A percentile compares a stretch with the other conserved stretches of the same genome.
These are phyloP conservation scores for Climacium dendroides DNA, from an alignment of 225 moss, liverwort and hornwort genomes.

Conservation along the genomic window DNA sequence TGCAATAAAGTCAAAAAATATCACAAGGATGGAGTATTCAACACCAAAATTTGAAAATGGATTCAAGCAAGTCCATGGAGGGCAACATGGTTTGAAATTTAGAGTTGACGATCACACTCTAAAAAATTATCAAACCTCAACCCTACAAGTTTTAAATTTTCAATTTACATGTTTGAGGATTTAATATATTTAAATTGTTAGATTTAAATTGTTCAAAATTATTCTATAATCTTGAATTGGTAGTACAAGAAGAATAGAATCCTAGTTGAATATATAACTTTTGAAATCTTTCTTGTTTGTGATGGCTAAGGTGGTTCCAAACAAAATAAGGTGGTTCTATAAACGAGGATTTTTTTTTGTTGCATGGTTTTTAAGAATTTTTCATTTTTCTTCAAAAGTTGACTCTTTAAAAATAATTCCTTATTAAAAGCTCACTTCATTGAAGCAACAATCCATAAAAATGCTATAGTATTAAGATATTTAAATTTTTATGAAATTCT, in stretches of 20 bases:
- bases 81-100: too few relatives aligned
- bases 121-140: too few relatives aligned
- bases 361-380: neutral
- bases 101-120: too few relatives aligned
- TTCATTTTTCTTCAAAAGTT: neutral
- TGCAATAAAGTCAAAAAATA: too few relatives aligned
- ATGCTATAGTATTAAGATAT: accelerated
- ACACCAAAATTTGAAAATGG: too few relatives aligned
- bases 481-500: neutral
- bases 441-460: neutral
- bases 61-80: too few relatives aligned
- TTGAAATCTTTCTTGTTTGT: neutral
- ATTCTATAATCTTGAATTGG: neutral
- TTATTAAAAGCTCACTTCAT: neutral
- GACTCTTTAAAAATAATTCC: neutral
- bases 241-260: neutral
- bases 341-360: too few relatives aligned
- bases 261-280: neutral
- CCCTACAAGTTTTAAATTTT: neutral
- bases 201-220: neutral
- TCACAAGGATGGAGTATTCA: too few relatives aligned
- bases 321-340: too few relatives aligned
- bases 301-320: neutral
- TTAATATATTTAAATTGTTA: neutral
- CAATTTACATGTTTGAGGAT: neutral